Conservation (phyloP, 23 red algal species). For the Gracilaria domingensis region DNA sequence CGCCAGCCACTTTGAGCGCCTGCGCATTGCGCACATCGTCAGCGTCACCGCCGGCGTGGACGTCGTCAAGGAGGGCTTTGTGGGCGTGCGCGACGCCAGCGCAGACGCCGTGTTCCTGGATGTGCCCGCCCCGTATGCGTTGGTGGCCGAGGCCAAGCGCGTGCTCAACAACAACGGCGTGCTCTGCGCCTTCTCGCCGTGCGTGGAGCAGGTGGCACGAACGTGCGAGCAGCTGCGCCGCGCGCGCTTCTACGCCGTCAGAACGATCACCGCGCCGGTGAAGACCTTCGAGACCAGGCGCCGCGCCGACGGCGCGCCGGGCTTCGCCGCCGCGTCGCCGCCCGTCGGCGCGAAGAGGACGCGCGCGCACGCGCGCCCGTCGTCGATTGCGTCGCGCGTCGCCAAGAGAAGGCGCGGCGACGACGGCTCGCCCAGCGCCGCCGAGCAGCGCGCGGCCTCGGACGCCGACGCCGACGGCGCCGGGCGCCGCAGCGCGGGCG, state of each 20-base stretch:
- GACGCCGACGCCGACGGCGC: background rate
- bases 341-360: constrained; percentile 7
- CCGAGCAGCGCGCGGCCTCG: background rate
- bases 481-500: no score
- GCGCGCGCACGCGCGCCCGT: background rate
- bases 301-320: constrained; percentile 43
- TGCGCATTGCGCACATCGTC: constrained; percentile 39
- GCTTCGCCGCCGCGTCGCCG: constrained; percentile 17
- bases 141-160: constrained; percentile 47
- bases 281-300: constrained; percentile 46
- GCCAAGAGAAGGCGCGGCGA: constrained; percentile 7
- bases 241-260: constrained; percentile 38
- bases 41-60: constrained; percentile 53
- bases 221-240: constrained; percentile 19
- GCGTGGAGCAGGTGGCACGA: constrained; percentile 92
- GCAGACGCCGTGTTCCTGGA: constrained; percentile 95
- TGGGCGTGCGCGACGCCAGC: constrained; percentile 27
- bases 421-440: no score
- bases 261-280: constrained; percentile 65
- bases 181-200: constrained; percentile 84
- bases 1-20: constrained; percentile 20
- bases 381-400: background rate
- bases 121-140: constrained; percentile 78
- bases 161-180: constrained; percentile 69
- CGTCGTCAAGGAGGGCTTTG: constrained; percentile 61